These are phyloP conservation scores for Naganishia albida DNA, from an alignment of 1,284 basidiomycete genomes.

Conservation along the genomic window DNA sequence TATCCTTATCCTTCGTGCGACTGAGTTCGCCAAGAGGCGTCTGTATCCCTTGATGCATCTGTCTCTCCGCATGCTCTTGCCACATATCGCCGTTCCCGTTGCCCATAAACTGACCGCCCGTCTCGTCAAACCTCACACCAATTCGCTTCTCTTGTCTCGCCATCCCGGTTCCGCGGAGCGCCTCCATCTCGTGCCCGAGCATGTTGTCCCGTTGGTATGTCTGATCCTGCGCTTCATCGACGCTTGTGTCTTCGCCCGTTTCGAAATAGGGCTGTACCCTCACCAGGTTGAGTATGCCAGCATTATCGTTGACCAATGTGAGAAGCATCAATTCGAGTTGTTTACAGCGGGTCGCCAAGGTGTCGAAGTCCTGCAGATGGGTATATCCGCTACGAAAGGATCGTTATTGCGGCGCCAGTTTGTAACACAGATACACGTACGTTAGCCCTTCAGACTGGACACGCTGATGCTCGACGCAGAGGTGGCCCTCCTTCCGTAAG, in stretches of 20 bases:
- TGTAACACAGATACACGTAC: constrained; percentile 4
- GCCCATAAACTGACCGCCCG: no score
- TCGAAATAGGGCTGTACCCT: constrained; percentile 22
- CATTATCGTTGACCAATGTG: constrained; percentile 22
- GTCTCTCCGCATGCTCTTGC: neutral
- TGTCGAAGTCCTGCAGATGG: constrained; percentile 37
- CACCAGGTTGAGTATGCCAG: constrained; percentile 7
- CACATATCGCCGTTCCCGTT: neutral
- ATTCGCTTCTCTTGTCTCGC: constrained; percentile 6
- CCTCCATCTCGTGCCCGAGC: neutral
- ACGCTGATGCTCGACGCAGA: constrained; percentile 28
- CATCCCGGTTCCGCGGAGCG: neutral
- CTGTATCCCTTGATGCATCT: neutral
- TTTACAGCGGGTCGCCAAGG: constrained; percentile 36
- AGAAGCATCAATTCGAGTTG: constrained; percentile 36
- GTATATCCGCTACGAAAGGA: constrained; percentile 37
- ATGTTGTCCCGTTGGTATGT: no score
- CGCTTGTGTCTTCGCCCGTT: neutral
- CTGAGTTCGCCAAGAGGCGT: neutral
- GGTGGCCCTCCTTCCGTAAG: constrained; percentile 22
- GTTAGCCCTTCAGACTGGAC: constrained; percentile 25
- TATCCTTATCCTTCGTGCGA: neutral
- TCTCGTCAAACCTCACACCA: constrained; percentile 12
- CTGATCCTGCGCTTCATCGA: no score
- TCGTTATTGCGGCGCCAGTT: neutral